Evolutionary conservation across 108 stramenopile genomes (phyloP).

Genomic region (Cyclotella choctawhatcheeana): DNA sequence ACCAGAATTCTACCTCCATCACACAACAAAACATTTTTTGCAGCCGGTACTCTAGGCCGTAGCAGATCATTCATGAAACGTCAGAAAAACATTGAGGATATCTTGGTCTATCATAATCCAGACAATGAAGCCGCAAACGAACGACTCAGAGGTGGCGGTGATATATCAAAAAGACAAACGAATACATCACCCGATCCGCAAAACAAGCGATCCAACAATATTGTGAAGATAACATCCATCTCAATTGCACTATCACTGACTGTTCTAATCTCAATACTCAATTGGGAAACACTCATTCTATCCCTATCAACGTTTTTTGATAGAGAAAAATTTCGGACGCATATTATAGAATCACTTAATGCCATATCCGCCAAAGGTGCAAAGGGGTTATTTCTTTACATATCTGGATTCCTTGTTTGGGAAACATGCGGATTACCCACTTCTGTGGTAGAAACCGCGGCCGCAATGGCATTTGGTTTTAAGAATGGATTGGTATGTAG

Average conservation of each 20-base stretch:
- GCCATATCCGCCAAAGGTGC: conserved; percentile 18
- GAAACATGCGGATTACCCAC: conserved; percentile 48
- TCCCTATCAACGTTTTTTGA: conserved; percentile 24
- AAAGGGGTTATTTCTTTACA: conserved; percentile 20
- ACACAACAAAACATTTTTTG: not conserved
- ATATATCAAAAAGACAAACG: not conserved
- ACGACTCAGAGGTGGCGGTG: not conserved
- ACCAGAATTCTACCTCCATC: not conserved
- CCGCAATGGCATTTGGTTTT: conserved; percentile 48
- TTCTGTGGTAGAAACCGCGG: conserved; percentile 44
- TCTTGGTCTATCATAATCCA: not conserved
- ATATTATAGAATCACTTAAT: conserved; percentile 25
- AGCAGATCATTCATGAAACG: not conserved
- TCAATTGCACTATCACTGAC: conserved; percentile 5
- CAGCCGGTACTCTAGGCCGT: not conserved
- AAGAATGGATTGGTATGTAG: conserved; percentile 23
- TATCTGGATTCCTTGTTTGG: conserved; percentile 26
- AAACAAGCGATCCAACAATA: not conserved
- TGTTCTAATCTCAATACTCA: conserved; percentile 3
- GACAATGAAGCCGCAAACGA: not conserved
- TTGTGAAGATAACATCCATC: not conserved
- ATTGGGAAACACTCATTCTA: conserved; percentile 14
- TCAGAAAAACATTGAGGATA: not conserved
- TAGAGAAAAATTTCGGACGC: conserved; percentile 24
- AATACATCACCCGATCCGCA: not conserved